Evolutionary conservation across 805 yeast genomes (phyloP), one percentile per base, ranked within the genome.

Genomic region (Candida xyloterini): DNA sequence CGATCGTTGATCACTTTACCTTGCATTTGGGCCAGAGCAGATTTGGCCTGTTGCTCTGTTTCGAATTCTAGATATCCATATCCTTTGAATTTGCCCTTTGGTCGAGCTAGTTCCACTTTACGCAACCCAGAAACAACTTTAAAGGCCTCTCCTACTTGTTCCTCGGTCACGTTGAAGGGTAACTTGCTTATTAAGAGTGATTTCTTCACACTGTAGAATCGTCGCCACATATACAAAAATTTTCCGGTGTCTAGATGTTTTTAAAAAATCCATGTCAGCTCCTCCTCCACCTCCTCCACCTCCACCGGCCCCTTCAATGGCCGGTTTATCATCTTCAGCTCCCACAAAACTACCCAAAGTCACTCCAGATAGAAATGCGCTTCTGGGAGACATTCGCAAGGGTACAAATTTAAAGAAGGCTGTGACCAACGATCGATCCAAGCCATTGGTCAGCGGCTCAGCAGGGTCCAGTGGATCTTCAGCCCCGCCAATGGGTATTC

Each of bases 321-420:
- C 59, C 11, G 36, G 39, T 11, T 20, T 34, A 6, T 24, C 38
- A 6, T 28, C 42, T 10, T 18, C 35, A 16, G 16, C 46, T n/a
- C 31, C 46, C 7, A 59, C 67, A 0, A 59, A 67, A 4, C 47
- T 56, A 23, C 65, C 54, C 24, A 27, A 34, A 6, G 46, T 55
- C 10, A 47, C 62, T 7, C 56, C 64, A 8, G 71, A 70, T 14
- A 62, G 79, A 57, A 73, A 73, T 46, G 80, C 81, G 2, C 57
- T 91, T 36, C 68, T 91, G 18, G 87, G 93, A 22, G 95, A 86
- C 58, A 91, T 91, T 49, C 76, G 88, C 53, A 84, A 84, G 46
- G 91, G 90, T 15, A 64, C 57, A 36, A 60, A 52, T 32, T 67
- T 83, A 40, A 81, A 79, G 54, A 79, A 82, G 47, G 78, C 86